Conservation (phyloP, 1,139 yeast genomes). For the Blastobotrys niveus region DNA sequence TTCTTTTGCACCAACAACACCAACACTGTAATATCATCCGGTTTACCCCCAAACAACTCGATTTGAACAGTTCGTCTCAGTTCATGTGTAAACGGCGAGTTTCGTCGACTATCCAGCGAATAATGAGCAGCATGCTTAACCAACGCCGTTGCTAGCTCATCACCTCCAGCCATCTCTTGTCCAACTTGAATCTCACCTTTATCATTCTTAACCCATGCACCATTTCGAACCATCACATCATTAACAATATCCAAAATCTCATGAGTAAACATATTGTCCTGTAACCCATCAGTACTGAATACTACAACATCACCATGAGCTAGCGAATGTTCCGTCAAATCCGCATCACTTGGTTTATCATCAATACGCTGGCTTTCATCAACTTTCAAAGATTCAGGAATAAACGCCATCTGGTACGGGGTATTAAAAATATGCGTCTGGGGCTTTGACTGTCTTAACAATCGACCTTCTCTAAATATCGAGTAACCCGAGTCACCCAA, state of each 20-base stretch:
- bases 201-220: slow-evolving; percentile 17
- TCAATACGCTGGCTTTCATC: slow-evolving; percentile 42
- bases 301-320: slow-evolving; percentile 67
- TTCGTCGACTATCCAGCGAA: slow-evolving; percentile 66
- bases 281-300: slow-evolving; percentile 90
- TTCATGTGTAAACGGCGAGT: slow-evolving; percentile 85
- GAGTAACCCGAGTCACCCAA: slow-evolving; percentile 96
- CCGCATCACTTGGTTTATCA: slow-evolving; percentile 46
- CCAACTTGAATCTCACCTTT: slow-evolving; percentile 19
- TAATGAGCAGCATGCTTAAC: slow-evolving; percentile 64
- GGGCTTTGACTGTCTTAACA: slow-evolving; percentile 62
- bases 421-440: slow-evolving; percentile 90
- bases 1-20: slow-evolving; percentile 42
- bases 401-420: slow-evolving; percentile 83
- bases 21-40: slow-evolving; percentile 86
- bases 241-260: slow-evolving; percentile 55
- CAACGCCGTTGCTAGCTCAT: slow-evolving; percentile 48
- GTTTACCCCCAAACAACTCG: slow-evolving; percentile 75
- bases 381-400: slow-evolving; percentile 52
- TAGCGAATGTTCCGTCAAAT: slow-evolving; percentile 32
- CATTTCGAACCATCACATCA: slow-evolving; percentile 26
- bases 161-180: slow-evolving; percentile 27
- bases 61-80: slow-evolving; percentile 43
- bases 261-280: slow-evolving; percentile 71
- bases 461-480: slow-evolving; percentile 60